Base-by-base conservation (phyloP, 1,139 yeast genomes). In the Pichia inconspicua region DNA sequence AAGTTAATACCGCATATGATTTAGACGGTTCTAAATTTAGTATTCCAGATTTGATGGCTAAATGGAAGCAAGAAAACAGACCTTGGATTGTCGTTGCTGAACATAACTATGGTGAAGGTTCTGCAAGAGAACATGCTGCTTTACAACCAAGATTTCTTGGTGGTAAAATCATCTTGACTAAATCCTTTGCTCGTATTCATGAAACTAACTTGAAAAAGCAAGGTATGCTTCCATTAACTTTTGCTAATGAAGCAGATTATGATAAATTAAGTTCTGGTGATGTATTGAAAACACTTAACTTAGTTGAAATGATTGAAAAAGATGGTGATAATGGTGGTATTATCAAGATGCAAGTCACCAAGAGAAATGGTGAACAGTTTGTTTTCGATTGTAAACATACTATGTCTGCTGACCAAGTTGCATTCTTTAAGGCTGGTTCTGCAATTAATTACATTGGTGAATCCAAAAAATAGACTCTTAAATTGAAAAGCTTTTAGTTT, bases 41-140 rank as follows among this genome's bases (percentile, higher is more conserved):
- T 22, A 92, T 92, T 57, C 98, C 98, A n/a, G 97, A 88, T 60
- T 76, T 90, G 52, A 90, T 92, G 97, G 84, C 83, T 69, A 85
- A 86, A 65, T 92, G 97, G 97, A 90, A 90, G 68, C 72, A 78
- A 42, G 94, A 87, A 55, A 60, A 69, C 9, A 78, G 87, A 59
- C 94, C 95, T 17, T 92, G 98, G 98, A 77, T 81, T 55, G 97
- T 92, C 44, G 84, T 92, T 55, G 98, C 97, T 46, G 98, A 90
- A 65, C 96, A 92, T 66, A 92, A 92, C 71, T 92, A 90, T 62
- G 98, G 98, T 68, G 98, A 92, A 73, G 98, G 98, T 56, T 88
- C 97, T 48, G 97, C 98, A 25, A 85, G 98, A 75, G 98, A 92
- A 67, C 98, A 92, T 64, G 98, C 98, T 47, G 98, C 98, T 6